Evolutionary conservation across 176 grass and related monocot genomes (phyloP), one percentile per base, ranked within the genome.

Genomic region (Avena sativa): DNA sequence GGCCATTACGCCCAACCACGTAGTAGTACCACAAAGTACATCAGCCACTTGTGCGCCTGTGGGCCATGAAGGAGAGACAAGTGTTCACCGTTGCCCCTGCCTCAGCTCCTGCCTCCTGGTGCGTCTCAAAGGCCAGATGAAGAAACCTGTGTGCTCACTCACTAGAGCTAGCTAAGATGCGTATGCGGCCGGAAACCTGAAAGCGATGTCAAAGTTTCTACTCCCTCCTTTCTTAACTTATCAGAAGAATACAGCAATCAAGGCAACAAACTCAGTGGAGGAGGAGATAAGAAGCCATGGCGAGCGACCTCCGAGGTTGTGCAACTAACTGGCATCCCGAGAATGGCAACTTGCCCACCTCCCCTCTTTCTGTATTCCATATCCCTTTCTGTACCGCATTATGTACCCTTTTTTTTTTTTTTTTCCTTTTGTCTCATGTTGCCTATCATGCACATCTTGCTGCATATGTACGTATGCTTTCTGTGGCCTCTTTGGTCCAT

Each of bases 251-350:
- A 76, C 32, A 76, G 14, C 19, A 23, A 8, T 19, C 13, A 70
- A 40, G 19, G 30, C 52, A 62, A 32, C 10, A 26, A 64, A 28
- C n/a, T 38, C 12, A 32, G 44, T 63, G 38, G 32, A 21, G 48
- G 34, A 66, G 40, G 40, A 43, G 40, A 43, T 34, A 34, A 75
- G 40, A 52, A 20, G 63, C n/a, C 64, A 86, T 34, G 20, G 79
- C 40, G 14, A 46, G 34, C 51, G 64, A 19, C 74, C 69, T 89
- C 88, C 79, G 85, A 86, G 83, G 88, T 90, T 86, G 50, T 46
- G 55, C 47, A 67, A 9, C 76, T 46, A 2, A 16, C 59, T 46
- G 8, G 40, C 59, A 79, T 81, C 26, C 78, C 77, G 52, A 70
- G 52, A 86, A 72, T 43, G 49, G 67, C 77, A 85, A 81, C 77